phyloP scores from a whole-genome alignment of 1,284 basidiomycete species.

The Pterula multifida region DNA sequence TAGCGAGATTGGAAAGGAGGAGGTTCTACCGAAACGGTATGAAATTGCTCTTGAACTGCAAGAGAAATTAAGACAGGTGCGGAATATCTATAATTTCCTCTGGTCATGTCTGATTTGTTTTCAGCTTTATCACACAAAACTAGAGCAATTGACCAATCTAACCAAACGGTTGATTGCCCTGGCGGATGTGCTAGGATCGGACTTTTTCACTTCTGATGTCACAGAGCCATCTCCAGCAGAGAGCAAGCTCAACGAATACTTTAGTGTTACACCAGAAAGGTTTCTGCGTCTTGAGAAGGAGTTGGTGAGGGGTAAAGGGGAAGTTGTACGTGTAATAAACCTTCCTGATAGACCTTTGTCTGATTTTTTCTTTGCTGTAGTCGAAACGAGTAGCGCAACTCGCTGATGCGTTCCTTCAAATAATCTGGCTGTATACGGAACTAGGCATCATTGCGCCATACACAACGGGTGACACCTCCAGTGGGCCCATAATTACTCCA shows the following conservation, averaged over 20 bases:
- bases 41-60: conserved; percentile 54
- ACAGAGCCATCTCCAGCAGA: conserved; percentile 30
- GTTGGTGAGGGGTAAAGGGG: conserved; percentile 64
- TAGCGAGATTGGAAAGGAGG: conserved; percentile 45
- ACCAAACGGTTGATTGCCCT: conserved; percentile 48
- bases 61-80: conserved; percentile 64
- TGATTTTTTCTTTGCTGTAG: conserved; percentile 23
- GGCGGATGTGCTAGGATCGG: conserved; percentile 45
- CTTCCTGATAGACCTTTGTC: conserved; percentile 1
- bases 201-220: conserved; percentile 49
- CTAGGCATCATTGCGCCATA: conserved; percentile 38
- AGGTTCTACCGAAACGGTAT: conserved; percentile 53
- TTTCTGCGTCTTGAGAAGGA: conserved; percentile 73
- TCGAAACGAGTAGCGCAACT: conserved; percentile 55
- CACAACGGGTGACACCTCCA: neutral
- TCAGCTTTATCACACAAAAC: conserved; percentile 66
- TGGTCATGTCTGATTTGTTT: conserved; percentile 1
- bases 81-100: conserved; percentile 15
- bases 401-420: conserved; percentile 51
- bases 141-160: conserved; percentile 60
- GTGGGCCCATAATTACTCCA: neutral
- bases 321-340: conserved; percentile 44
- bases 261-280: conserved; percentile 64
- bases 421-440: conserved; percentile 72
- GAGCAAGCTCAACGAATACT: conserved; percentile 22